Conservation (phyloP, 306 rosid genomes). For the Lathyrus aphaca region DNA sequence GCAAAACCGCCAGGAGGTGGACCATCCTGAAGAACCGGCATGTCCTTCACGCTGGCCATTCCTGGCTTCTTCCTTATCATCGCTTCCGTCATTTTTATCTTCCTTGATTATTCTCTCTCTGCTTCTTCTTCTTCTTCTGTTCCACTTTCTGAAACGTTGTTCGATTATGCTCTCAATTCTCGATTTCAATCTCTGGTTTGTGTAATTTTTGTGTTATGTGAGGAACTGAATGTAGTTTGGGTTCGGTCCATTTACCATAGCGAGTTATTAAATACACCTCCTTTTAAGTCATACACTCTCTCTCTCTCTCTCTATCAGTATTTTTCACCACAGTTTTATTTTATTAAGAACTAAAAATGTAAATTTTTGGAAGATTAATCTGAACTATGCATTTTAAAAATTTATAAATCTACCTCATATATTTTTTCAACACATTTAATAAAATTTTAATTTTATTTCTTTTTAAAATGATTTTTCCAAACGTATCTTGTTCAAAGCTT, state of each 20-base stretch:
- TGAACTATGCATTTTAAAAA: no score
- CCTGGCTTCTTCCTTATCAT: constrained; percentile 91
- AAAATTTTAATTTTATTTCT: no score
- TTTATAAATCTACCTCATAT: no score
- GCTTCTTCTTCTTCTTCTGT: background rate
- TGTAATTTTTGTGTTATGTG: background rate
- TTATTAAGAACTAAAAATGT: no score
- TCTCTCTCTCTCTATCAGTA: no score
- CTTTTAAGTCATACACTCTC: background rate
- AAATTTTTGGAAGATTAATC: no score
- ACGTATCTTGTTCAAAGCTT: no score
- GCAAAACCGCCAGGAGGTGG: constrained; percentile 99
- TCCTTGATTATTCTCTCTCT: background rate
- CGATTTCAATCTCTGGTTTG: background rate
- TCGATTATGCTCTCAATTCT: background rate
- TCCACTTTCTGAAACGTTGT: background rate
- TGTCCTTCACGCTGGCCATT: constrained; percentile 96
- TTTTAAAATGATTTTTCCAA: no score
- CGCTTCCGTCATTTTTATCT: constrained; percentile 82
- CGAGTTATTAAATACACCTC: background rate
- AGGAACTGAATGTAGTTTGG: background rate
- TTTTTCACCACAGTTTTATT: no score
- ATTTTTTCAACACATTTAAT: no score
- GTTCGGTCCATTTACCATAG: background rate
- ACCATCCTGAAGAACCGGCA: constrained; percentile 98